Evolutionary conservation across 805 yeast genomes (phyloP).

Genomic region (Metschnikowia kunwiensis): DNA sequence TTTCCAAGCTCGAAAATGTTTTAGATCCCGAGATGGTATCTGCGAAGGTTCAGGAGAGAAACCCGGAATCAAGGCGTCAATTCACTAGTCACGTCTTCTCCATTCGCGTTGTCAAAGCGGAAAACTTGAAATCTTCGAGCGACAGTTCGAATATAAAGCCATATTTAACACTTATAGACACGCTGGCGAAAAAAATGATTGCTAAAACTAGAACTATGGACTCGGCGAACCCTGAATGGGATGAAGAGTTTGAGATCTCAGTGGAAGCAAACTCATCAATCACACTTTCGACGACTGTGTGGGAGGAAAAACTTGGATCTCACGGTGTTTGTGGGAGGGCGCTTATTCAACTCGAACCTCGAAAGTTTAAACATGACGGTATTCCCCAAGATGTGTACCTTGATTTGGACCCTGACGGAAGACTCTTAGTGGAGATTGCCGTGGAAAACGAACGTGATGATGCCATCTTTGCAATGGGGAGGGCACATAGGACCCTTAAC

Average conservation of each 20-base stretch:
- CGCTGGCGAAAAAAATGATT: constrained; percentile 49
- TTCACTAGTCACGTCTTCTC: constrained; percentile 57
- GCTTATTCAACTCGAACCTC: constrained; percentile 57
- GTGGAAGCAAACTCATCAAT: constrained; percentile 39
- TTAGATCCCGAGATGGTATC: constrained; percentile 60
- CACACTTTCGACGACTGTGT: constrained; percentile 57
- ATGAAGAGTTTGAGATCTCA: constrained; percentile 72
- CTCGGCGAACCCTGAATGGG: constrained; percentile 75
- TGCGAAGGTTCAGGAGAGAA: constrained; percentile 31
- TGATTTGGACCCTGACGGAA: constrained; percentile 68
- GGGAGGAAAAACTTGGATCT: constrained; percentile 60
- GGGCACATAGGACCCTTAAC: constrained; percentile 62
- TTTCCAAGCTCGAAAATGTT: constrained; percentile 51
- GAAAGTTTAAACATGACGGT: constrained; percentile 62
- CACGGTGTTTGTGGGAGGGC: constrained; percentile 69
- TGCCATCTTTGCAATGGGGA: constrained; percentile 76
- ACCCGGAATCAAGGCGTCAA: constrained; percentile 30
- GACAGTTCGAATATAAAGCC: constrained; percentile 47
- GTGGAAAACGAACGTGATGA: constrained; percentile 79
- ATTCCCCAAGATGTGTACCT: constrained; percentile 57
- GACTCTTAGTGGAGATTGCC: constrained; percentile 60
- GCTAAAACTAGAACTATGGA: constrained; percentile 68
- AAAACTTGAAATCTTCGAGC: constrained; percentile 42
- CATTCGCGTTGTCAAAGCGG: constrained; percentile 60
- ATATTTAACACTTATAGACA: constrained; percentile 61